These are phyloP conservation scores for Penicillium canariense DNA, from an alignment of 495 filamentous ascomycete genomes.

Conservation along the genomic window DNA sequence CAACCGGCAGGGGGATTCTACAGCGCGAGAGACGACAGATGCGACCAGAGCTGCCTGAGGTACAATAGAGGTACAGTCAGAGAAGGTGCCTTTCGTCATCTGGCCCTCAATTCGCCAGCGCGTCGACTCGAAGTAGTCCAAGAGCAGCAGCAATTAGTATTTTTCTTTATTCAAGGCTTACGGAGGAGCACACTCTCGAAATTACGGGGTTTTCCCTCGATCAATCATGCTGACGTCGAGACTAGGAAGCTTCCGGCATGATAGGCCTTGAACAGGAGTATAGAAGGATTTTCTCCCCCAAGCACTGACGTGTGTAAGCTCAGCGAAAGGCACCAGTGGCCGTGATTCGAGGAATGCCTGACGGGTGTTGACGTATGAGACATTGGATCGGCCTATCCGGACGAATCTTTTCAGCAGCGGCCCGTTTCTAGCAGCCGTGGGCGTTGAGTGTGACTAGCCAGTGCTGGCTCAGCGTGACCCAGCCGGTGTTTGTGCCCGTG, in stretches of 20 bases:
- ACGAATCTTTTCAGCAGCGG: constrained; percentile 33
- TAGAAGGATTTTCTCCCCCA: not conserved
- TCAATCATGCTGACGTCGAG: constrained; percentile 43
- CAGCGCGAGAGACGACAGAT: not conserved
- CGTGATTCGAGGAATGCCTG: constrained; percentile 11
- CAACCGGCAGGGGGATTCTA: not conserved
- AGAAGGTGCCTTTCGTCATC: not conserved
- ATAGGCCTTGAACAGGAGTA: not conserved
- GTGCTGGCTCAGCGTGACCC: not conserved
- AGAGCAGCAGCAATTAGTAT: not conserved
- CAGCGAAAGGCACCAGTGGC: constrained; percentile 6
- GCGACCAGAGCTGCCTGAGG: not conserved
- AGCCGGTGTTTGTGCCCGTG: not conserved
- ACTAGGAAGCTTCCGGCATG: constrained; percentile 18
- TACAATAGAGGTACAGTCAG: not conserved
- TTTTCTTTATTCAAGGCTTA: not conserved
- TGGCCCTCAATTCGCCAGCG: not conserved
- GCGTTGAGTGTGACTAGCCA: constrained; percentile 1
- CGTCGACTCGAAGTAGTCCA: not conserved
- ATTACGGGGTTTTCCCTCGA: not conserved
- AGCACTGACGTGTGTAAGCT: not conserved
- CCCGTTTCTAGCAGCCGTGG: constrained; percentile 9
- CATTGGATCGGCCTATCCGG: constrained; percentile 29
- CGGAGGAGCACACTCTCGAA: not conserved
- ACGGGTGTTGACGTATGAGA: constrained; percentile 30